Percentiles rank a stretch among this genome's conserved stretches.
Evolutionary conservation across 345 rosid species (phyloP).

Genomic region (Litchi chinensis): DNA sequence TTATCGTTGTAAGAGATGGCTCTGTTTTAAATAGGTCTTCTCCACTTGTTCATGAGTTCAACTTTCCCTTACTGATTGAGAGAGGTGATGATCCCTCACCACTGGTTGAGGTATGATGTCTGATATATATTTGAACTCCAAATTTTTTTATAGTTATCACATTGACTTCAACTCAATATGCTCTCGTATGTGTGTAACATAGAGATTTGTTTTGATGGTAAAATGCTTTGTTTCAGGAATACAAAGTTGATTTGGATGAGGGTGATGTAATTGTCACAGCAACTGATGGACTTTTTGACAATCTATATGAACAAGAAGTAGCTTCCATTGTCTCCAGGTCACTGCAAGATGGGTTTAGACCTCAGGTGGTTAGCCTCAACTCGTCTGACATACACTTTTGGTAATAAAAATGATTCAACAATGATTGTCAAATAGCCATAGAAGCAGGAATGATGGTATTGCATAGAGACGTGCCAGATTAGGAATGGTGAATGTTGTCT

Average conservation of each 20-base stretch:
- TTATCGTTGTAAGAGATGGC: constrained; percentile 63
- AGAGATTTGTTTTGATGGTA: not conserved
- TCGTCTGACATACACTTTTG: not conserved
- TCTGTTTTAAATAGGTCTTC: constrained; percentile 52
- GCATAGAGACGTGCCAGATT: not conserved
- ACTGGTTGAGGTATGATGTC: constrained; percentile 51
- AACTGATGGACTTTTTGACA: constrained; percentile 80
- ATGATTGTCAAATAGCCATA: not conserved
- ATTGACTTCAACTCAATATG: not conserved
- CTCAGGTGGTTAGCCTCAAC: constrained; percentile 47
- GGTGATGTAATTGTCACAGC: constrained; percentile 61
- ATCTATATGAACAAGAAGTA: constrained; percentile 68
- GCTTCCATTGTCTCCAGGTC: constrained; percentile 47
- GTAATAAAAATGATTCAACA: not conserved
- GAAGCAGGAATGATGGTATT: not conserved
- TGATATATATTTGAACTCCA: not conserved
- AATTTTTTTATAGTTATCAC: not conserved
- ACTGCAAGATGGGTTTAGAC: constrained; percentile 45
- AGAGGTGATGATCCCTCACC: constrained; percentile 50
- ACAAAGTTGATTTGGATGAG: constrained; percentile 52
- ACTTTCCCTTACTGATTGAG: constrained; percentile 60
- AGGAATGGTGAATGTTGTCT: not conserved
- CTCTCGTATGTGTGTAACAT: not conserved
- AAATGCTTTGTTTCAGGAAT: constrained; percentile 44
- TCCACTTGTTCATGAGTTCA: constrained; percentile 67